Evolutionary conservation across 148 eudicot genomes (phyloP).

Genomic region (Chenopodium quinoa): DNA sequence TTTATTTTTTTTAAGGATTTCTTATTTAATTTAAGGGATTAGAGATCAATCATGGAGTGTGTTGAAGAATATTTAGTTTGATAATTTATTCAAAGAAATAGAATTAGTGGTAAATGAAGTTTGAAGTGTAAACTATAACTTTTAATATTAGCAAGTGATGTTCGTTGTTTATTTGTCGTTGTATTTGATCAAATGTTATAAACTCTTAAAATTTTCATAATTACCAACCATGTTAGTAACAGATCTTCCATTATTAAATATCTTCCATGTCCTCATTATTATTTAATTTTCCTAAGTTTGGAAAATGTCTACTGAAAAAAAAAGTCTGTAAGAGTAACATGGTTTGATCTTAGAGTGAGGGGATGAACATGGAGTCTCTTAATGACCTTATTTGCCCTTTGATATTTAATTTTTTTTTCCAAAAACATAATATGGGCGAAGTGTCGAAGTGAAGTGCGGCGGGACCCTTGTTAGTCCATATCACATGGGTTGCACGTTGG

Average conservation of each 20-base stretch:
- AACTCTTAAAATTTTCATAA: background rate
- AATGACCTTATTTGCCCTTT: background rate
- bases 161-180: background rate
- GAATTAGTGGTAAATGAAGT: background rate
- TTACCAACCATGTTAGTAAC: slow-evolving; percentile 13
- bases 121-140: background rate
- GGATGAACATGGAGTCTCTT: slow-evolving; percentile 9
- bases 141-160: background rate
- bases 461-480: slow-evolving; percentile 16
- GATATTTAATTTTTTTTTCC: background rate
- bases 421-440: background rate
- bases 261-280: background rate
- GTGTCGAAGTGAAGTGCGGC: slow-evolving; percentile 3
- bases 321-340: background rate
- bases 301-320: too few relatives aligned
- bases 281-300: background rate
- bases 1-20: background rate
- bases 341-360: background rate
- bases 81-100: background rate
- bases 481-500: slow-evolving; percentile 9
- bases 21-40: background rate
- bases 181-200: background rate
- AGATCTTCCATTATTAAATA: background rate
- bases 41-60: slow-evolving; percentile 6
- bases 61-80: background rate